Base-by-base conservation (phyloP, 805 yeast genomes). In the Saccharomyces eubayanus region DNA sequence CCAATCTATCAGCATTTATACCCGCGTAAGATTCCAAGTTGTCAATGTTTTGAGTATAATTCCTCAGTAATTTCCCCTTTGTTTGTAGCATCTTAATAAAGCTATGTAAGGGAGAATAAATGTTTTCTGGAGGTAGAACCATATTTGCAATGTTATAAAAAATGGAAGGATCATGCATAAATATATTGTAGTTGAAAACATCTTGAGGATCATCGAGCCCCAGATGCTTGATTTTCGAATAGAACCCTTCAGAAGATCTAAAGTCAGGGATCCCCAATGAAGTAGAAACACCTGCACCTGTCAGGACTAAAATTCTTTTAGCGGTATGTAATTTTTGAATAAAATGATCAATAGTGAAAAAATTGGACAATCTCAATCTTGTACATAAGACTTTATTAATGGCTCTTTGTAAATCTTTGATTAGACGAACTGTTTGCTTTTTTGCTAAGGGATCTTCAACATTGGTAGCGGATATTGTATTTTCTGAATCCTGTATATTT, bases 251-350 rank as follows among this genome's bases (percentile, higher is more conserved):
- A 20, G 88, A 82, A 0, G 96, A 89, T 65, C 97, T 77, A 71
- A 90, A 89, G 70, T 89, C 97, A 0, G 97, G 97, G 51, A 89
- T 90, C 5, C 97, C 97, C 53, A 89, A 72, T 1, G 89, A 82
- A 1, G 97, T 89, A 45, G 95, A 87, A 53, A 90, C 88, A 28
- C 97, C 97, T 1, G 97, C 97, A 10, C 97, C 97, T 0, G 96
- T 88, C 16, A 90, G 67, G 0, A 90, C 89, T 54, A 91, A 63
- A 14, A 90, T 77, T 45, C 80, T 84, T 16, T 75, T 64, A 0
- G 94, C 81, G 5, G 71, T 71, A n/a, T 73, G 59, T 27, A 91
- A 73, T 31, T 77, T 77, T 1, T 72, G 72, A 1, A 80, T 69
- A 1, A 85, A 81, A 55, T 84, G 82, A 14, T 83, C 85, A 3